phyloP scores from a whole-genome alignment of 1,139 yeast genomes.

The Hansenula lynferdii region DNA sequence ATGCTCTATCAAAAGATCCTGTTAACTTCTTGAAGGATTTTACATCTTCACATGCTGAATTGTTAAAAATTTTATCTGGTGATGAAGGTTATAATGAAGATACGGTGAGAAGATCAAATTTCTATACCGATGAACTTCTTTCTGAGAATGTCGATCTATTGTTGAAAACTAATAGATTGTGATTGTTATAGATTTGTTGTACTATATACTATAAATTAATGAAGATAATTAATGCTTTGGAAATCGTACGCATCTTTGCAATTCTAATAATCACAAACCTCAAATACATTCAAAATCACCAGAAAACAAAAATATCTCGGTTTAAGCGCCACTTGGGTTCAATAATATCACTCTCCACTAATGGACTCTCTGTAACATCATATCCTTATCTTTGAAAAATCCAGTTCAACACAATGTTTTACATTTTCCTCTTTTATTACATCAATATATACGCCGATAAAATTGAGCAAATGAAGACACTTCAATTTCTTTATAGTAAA shows the following conservation, averaged over 20 bases:
- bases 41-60: slow-evolving; percentile 70
- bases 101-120: slow-evolving; percentile 75
- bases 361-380: background rate
- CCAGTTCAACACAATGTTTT: background rate
- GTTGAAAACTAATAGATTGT: slow-evolving; percentile 36
- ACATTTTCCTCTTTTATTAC: too few relatives aligned
- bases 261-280: background rate
- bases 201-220: background rate
- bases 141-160: slow-evolving; percentile 74
- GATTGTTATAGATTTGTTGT: background rate
- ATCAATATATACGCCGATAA: background rate
- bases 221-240: background rate
- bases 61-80: slow-evolving; percentile 64
- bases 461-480: background rate
- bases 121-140: slow-evolving; percentile 63
- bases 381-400: background rate
- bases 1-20: slow-evolving; percentile 72
- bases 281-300: background rate
- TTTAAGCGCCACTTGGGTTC: background rate
- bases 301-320: background rate
- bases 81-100: slow-evolving; percentile 94
- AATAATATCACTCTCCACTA: background rate
- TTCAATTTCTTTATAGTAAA: background rate
- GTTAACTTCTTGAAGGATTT: slow-evolving; percentile 68
- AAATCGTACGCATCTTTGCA: background rate